These are phyloP conservation scores for Cystofilobasidium macerans DNA, from an alignment of 768 basidiomycete species.

Conservation along the genomic window DNA sequence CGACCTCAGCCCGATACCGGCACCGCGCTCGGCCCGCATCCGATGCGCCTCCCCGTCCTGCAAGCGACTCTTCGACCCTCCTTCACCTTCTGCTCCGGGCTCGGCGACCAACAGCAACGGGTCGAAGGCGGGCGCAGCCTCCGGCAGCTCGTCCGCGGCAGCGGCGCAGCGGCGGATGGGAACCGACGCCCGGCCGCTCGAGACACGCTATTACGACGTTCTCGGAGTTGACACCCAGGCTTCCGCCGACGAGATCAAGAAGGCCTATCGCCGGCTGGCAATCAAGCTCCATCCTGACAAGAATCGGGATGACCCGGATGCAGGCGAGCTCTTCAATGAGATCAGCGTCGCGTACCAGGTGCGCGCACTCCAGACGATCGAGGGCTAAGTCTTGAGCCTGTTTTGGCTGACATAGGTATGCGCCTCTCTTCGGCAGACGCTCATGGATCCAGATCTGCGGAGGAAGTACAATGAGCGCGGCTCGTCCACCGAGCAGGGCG, in stretches of 20 bases:
- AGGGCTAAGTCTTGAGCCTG: neutral
- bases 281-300: constrained; percentile 27
- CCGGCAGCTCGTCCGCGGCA: neutral
- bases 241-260: constrained; percentile 20
- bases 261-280: constrained; percentile 26
- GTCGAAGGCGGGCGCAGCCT: neutral
- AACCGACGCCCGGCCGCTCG: constrained; percentile 11
- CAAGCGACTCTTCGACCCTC: constrained; percentile 19
- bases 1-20: constrained; percentile 9
- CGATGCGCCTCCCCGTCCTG: constrained; percentile 11
- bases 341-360: constrained; percentile 19
- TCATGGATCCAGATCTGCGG: constrained; percentile 15
- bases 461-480: constrained; percentile 27
- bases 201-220: constrained; percentile 11
- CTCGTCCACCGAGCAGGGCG: neutral
- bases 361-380: neutral
- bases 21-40: constrained; percentile 11
- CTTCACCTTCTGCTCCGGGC: neutral
- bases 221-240: constrained; percentile 3
- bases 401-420: neutral
- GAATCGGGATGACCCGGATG: constrained; percentile 22
- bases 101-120: neutral
- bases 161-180: constrained; percentile 12
- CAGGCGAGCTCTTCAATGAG: constrained; percentile 25
- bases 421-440: constrained; percentile 7